Evolutionary conservation across 2,329 filamentous ascomycete species (phyloP), one percentile per base, ranked within the genome.

Genomic region (Venturia carpophila): DNA sequence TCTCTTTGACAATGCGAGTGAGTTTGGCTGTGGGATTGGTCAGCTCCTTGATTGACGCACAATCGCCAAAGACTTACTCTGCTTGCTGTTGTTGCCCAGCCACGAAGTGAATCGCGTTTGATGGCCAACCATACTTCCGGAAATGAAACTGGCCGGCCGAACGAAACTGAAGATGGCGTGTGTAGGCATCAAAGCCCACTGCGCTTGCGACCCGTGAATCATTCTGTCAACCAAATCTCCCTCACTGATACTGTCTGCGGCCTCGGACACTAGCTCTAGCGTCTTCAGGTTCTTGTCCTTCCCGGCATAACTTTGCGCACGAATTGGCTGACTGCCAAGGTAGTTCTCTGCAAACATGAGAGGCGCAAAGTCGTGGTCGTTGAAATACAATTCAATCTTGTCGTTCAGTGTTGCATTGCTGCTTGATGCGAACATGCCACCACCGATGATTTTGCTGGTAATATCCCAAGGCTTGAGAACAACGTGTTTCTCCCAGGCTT

Each of bases 311-410:
- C 80, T 81, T 67, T 80, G 83, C 3, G 90, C 79, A 15, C 79
- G 81, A 67, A 87, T 82, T 3, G 94, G 94, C 67, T 87, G 90
- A 1, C 91, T 92, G 68, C 86, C 88, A 15, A 99, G 82, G 71
- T 99, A 99, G 73, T 99, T 99, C 75, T 99, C 95, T 74, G 99
- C 94, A 60, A 99, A 87, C 94, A 99, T 97, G 64, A 99, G 81
- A 72, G 88, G 94, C 72, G 92, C 97, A 78, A 97, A 96, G 71
- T 99, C 94, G 73, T 99, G 94, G 71, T 99, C 94, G 75, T 99
- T 97, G 81, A 99, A 99, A 76, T 99, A 99, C 1, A 99, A 85
- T 77, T 99, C 93, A 68, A 95, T 94, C 81, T 99, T 99, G 75
- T 99, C 93, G 73, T 97, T 97, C 43, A 99, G 79, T 0, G 91